A percentile compares a stretch with the other conserved stretches of the same genome.
Conservation (phyloP, 129 eudicot species). For the Tagetes erecta region DNA sequence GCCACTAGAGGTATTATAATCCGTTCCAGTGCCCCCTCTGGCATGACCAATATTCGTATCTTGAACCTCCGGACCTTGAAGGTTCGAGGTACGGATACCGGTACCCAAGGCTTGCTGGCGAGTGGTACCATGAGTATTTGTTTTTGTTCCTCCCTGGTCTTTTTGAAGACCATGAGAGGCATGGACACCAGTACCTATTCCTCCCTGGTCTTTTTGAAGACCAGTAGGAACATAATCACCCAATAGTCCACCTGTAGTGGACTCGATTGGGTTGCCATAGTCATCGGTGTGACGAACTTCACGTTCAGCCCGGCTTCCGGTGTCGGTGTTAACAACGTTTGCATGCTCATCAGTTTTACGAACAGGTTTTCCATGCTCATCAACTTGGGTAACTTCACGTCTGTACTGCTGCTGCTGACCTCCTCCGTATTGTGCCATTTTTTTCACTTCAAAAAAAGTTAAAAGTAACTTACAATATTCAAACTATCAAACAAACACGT, state of each 20-base stretch:
- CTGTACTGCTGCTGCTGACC: constrained; percentile 11
- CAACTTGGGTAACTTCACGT: constrained; percentile 36
- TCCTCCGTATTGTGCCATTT: constrained; percentile 59
- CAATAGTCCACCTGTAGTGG: constrained; percentile 31
- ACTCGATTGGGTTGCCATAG: constrained; percentile 33
- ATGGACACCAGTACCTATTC: constrained; percentile 27
- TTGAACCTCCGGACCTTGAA: too few relatives aligned
- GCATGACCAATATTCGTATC: not conserved
- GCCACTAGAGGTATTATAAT: not conserved
- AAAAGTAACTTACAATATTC: too few relatives aligned
- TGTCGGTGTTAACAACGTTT: constrained; percentile 21
- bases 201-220: constrained; percentile 6
- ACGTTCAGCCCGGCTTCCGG: constrained; percentile 9
- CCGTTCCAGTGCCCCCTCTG: not conserved
- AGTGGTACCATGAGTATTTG: not conserved
- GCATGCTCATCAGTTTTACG: constrained; percentile 58
- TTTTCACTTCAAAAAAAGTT: not conserved
- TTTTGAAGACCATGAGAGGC: constrained; percentile 16
- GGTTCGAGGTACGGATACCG: not conserved
- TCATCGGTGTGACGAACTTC: constrained; percentile 7
- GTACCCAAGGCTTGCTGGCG: constrained; percentile 13
- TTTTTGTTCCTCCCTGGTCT: not conserved
- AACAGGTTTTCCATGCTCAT: constrained; percentile 54
- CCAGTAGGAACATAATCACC: constrained; percentile 36
- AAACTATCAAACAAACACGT: too few relatives aligned